A percentile compares a stretch with the other conserved stretches of the same genome.
Evolutionary conservation across 345 rosid species (phyloP).

Genomic region (Heritiera littoralis): DNA sequence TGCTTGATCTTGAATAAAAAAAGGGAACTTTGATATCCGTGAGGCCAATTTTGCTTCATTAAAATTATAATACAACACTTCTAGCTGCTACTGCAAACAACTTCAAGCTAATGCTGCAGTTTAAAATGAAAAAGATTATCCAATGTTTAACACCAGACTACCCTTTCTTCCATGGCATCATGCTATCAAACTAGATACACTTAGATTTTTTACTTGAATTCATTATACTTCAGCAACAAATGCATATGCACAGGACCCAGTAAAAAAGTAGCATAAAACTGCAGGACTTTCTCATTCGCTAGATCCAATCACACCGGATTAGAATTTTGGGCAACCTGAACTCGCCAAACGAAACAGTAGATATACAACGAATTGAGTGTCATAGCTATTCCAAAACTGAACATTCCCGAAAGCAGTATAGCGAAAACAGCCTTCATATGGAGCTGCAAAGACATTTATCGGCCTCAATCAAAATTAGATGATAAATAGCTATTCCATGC

Average conservation of each 20-base stretch:
- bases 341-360: slow-evolving; percentile 48
- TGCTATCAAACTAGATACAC: not conserved
- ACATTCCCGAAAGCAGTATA: slow-evolving; percentile 57
- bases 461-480: not conserved
- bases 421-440: slow-evolving; percentile 62
- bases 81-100: not conserved
- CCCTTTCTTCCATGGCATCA: not conserved
- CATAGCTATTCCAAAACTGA: slow-evolving; percentile 84
- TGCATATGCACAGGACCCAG: not conserved
- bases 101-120: not conserved
- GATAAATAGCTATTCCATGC: not conserved
- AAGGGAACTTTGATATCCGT: not conserved
- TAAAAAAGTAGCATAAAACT: not conserved
- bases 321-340: slow-evolving; percentile 38
- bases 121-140: not conserved
- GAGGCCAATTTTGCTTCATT: not conserved
- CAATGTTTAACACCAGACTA: not conserved
- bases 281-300: not conserved
- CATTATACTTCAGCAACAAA: not conserved
- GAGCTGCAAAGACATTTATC: slow-evolving; percentile 50
- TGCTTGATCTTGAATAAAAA: not conserved
- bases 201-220: not conserved
- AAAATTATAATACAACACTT: not conserved
- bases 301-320: slow-evolving; percentile 47
- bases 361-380: slow-evolving; percentile 67